Percentiles rank a stretch among this genome's conserved stretches.
phyloP scores from a whole-genome alignment of 2,329 filamentous ascomycete genomes.

The Aspergillus nomiae region DNA sequence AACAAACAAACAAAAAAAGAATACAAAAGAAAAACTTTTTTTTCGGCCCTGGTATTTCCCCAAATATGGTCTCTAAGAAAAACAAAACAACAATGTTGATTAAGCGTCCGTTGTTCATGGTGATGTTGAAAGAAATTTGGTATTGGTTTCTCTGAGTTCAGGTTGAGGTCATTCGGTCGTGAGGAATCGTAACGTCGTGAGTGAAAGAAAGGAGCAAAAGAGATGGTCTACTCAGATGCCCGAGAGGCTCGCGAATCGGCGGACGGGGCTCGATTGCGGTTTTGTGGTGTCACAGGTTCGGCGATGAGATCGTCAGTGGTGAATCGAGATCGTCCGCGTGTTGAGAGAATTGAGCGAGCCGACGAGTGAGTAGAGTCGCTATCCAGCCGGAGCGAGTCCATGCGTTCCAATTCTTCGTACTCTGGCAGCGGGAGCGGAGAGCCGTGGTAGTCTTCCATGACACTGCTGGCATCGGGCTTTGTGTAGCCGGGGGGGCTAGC shows the following conservation, averaged over 20 bases:
- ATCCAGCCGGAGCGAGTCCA: constrained; percentile 40
- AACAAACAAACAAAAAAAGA: neutral
- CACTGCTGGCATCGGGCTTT: constrained; percentile 41
- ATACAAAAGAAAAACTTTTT: constrained; percentile 6
- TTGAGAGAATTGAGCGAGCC: neutral
- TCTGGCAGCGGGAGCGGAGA: constrained; percentile 44
- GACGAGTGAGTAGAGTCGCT: constrained; percentile 35
- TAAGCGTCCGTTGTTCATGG: neutral
- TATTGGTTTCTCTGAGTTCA: neutral
- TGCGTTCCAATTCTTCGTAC: constrained; percentile 49
- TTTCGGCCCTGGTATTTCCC: neutral
- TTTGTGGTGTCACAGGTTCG: constrained; percentile 15
- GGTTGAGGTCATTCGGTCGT: constrained; percentile 11
- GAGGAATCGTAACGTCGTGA: constrained; percentile 10
- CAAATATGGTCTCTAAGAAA: neutral
- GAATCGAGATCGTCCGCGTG: constrained; percentile 31
- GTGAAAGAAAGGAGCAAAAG: neutral
- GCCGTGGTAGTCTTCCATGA: constrained; percentile 51
- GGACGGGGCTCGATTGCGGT: constrained; percentile 18
- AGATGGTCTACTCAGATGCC: constrained; percentile 6
- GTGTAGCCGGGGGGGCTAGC: constrained; percentile 76
- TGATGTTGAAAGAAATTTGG: neutral
- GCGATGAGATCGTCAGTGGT: constrained; percentile 35
- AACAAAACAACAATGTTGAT: constrained; percentile 3
- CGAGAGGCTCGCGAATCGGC: constrained; percentile 12